A percentile compares a stretch with the other conserved stretches of the same genome.
These are phyloP conservation scores for Alternaria sp. DNA, from an alignment of 2,329 filamentous ascomycete genomes.

Conservation along the genomic window DNA sequence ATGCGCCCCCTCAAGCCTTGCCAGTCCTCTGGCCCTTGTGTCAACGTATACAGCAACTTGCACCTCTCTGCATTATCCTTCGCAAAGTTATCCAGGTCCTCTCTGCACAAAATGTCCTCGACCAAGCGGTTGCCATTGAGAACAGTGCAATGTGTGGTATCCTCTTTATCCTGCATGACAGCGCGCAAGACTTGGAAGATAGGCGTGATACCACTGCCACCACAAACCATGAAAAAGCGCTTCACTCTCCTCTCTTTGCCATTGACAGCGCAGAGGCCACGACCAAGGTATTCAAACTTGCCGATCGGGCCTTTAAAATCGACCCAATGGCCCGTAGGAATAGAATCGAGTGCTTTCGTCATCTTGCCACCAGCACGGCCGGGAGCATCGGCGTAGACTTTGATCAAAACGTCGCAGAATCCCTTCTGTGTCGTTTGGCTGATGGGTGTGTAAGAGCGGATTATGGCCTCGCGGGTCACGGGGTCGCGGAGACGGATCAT, in stretches of 20 bases:
- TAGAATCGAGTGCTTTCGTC: conserved; percentile 78
- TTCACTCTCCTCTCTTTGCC: conserved; percentile 65
- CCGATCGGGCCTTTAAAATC: conserved; percentile 91
- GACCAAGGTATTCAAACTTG: conserved; percentile 80
- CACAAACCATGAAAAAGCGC: conserved; percentile 85
- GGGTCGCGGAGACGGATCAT: conserved; percentile 83
- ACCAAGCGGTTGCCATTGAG: conserved; percentile 80
- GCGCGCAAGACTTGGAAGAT: conserved; percentile 84
- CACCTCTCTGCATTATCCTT: conserved; percentile 64
- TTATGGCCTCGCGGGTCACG: conserved; percentile 73
- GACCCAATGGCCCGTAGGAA: conserved; percentile 75
- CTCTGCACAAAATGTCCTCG: conserved; percentile 82
- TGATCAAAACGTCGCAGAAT: conserved; percentile 77
- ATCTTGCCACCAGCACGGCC: conserved; percentile 75
- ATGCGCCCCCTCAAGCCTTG: conserved; percentile 73
- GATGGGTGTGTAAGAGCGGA: conserved; percentile 87
- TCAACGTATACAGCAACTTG: conserved; percentile 74
- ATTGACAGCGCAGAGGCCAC: conserved; percentile 69
- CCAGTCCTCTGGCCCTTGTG: conserved; percentile 71
- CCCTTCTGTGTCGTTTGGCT: conserved; percentile 70
- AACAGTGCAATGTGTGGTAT: conserved; percentile 74
- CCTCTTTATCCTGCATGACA: conserved; percentile 69
- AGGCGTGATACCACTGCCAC: conserved; percentile 89
- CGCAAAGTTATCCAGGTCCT: conserved; percentile 73
- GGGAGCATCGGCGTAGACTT: conserved; percentile 75